Conservation (phyloP, 2,329 filamentous ascomycete species). For the Colletotrichum sp. region DNA sequence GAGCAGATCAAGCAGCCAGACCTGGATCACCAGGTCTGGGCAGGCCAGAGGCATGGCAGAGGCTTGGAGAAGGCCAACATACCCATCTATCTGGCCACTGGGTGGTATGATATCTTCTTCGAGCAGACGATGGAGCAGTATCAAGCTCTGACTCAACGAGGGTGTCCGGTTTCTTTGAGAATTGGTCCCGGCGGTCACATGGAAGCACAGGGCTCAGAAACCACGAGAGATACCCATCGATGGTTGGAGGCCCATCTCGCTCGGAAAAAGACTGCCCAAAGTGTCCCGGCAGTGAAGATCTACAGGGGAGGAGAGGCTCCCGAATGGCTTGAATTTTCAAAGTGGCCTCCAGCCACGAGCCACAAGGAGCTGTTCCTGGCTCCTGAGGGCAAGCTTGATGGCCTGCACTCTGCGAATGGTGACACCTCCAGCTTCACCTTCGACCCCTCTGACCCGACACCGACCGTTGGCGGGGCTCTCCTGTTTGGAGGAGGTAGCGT, state of each 20-base stretch:
- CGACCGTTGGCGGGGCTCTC: slow-evolving; percentile 22
- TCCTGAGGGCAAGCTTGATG: background rate
- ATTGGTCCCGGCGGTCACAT: slow-evolving; percentile 24
- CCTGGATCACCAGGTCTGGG: slow-evolving; percentile 10
- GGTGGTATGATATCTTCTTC: slow-evolving; percentile 24
- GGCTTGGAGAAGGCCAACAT: slow-evolving; percentile 20
- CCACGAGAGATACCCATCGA: background rate
- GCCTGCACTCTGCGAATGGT: background rate
- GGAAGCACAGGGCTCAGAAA: background rate
- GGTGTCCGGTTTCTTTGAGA: slow-evolving; percentile 16
- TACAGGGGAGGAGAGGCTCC: slow-evolving; percentile 17
- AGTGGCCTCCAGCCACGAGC: slow-evolving; percentile 15
- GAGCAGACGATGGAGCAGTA: slow-evolving; percentile 23
- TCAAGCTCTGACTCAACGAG: slow-evolving; percentile 4
- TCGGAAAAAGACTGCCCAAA: background rate
- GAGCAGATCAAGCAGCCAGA: slow-evolving; percentile 12
- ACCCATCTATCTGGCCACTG: slow-evolving; percentile 21
- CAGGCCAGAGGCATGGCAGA: background rate
- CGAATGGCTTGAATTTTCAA: slow-evolving; percentile 16
- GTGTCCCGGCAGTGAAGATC: background rate
- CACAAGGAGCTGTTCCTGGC: slow-evolving; percentile 3
- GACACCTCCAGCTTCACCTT: slow-evolving; percentile 22
- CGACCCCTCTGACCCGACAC: slow-evolving; percentile 28
- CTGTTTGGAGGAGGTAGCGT: slow-evolving; percentile 15
- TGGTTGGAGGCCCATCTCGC: slow-evolving; percentile 13